phyloP scores from a whole-genome alignment of 306 rosid species.

The Medicago lupulina region DNA sequence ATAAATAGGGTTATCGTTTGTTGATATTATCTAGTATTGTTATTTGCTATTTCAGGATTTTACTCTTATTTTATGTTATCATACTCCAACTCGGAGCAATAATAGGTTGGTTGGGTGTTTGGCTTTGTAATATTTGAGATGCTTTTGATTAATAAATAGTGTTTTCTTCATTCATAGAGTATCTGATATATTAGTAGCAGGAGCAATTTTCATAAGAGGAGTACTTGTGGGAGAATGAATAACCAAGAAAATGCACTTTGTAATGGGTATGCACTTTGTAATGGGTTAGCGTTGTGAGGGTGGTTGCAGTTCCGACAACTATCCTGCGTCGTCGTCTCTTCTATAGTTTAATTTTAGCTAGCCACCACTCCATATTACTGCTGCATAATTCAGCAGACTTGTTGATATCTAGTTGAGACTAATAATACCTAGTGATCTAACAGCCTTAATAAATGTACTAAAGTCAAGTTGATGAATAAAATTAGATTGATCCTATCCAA shows the following conservation, averaged over 20 bases:
- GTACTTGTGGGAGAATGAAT: not conserved
- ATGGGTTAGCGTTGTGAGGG: not conserved
- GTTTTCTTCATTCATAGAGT: not conserved
- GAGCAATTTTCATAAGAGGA: not conserved
- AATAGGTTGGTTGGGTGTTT: not conserved
- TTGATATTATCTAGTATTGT: not conserved
- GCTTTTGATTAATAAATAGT: not conserved
- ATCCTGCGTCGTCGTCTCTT: not conserved
- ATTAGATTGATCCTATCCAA: not conserved
- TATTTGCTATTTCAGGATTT: constrained; percentile 4
- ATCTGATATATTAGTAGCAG: constrained; percentile 4
- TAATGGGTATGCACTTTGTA: not conserved
- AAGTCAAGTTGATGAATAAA: constrained; percentile 7
- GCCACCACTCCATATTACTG: not conserved
- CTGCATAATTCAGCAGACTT: not conserved
- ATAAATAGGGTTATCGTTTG: not conserved
- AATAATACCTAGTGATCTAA: not conserved
- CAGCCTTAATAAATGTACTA: not conserved
- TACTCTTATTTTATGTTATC: not conserved
- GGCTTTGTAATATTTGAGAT: not conserved
- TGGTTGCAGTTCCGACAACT: not conserved
- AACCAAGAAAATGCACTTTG: not conserved
- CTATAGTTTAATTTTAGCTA: not conserved
- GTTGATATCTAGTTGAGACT: not conserved
- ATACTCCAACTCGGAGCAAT: not conserved